Evolutionary conservation across 495 filamentous ascomycete species (phyloP), one percentile per base, ranked within the genome.

Genomic region (Penicillium crystallinum): DNA sequence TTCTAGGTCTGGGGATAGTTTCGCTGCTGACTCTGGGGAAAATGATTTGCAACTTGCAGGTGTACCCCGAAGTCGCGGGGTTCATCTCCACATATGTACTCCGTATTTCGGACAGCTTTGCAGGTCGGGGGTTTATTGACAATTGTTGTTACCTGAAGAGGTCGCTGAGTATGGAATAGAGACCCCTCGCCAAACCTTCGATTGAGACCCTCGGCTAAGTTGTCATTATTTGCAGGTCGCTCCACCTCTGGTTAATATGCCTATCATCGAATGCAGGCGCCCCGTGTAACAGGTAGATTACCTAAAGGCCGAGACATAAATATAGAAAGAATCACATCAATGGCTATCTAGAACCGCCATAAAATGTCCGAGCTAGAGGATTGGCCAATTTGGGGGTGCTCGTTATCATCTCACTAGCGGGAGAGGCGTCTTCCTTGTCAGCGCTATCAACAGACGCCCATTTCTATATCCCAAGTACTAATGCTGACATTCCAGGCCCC

Each of bases 351-450:
- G 27, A 41, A 40, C 46, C 27, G 44, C 31, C 31, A 25, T 30
- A 21, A 42, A 23, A 42, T 25, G 48, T 38, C 48, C 19, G 23
- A 34, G 37, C 48, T 35, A 34, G 14, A 34, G 37, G 27, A 50
- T 41, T 41, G 19, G 37, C 19, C 38, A 7, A 18, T 22, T 41
- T 7, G 19, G 36, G 31, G 15, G 39, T 42, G 21, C 36, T 27
- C 25, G 51, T 50, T 45, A 57, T 50, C 38, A 38, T 40, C 25
- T 14, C 31, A 41, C 39, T 57, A 53, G 33, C 62, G 62, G 62
- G 52, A 62, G 56, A 58, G 62, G 62, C 62, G 62, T 41, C 48
- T 35, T 52, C 55, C 50, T 35, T 46, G 41, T 50, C 44, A 41
- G 51, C 55, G 44, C 56, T 52, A 64, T 50, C 19, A 25, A 30